Base-by-base conservation (phyloP, 2,329 filamentous ascomycete species). In the Ophiostoma triangulosporum region DNA sequence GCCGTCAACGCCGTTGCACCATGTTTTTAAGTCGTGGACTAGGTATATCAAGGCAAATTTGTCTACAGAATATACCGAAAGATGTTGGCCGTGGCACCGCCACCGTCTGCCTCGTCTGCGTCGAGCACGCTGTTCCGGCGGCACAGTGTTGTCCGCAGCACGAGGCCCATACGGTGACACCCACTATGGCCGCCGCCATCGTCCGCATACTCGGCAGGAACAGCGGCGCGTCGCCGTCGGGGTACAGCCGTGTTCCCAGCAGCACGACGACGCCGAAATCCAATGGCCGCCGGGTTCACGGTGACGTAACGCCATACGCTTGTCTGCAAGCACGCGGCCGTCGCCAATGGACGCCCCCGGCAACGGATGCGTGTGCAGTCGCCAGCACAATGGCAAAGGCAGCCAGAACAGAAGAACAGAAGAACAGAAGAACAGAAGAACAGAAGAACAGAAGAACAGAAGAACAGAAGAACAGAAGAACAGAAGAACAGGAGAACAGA, bases 181-280 rank as follows among this genome's bases (percentile, higher is more conserved):
- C 65, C 3, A 75, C 58, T 82, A 87, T 84, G 55, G 81, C 81
- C 9, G 64, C 69, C 0, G 80, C 78, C 60, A 83, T 86, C 1
- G 74, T 69, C 29, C 67, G 68, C 80, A 86, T 86, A 2, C 83
- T 83, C 1, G 61, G 67, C 3, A 77, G 69, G 62, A 83, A 86
- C 63, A 75, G 83, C 1, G 82, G 81, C 9, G 69, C 75, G 57
- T 84, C 77, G 11, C 63, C 57, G 51, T 74, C 69, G 0, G 83
- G 83, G 60, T 85, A 86, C 50, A 86, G 66, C 45, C 80, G 70
- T 6, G 80, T 83, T 15, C 82, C 83, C n/a, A 90, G 84, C 31
- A 95, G 75, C 0, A 88, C 88, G 54, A 95, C 85, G 20, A 88
- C 84, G 56, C 78, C 82, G 72, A 95, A 91, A 93, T 4, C 89